phyloP scores from a whole-genome alignment of 345 rosid genomes.

The Excoecaria agallocha region DNA sequence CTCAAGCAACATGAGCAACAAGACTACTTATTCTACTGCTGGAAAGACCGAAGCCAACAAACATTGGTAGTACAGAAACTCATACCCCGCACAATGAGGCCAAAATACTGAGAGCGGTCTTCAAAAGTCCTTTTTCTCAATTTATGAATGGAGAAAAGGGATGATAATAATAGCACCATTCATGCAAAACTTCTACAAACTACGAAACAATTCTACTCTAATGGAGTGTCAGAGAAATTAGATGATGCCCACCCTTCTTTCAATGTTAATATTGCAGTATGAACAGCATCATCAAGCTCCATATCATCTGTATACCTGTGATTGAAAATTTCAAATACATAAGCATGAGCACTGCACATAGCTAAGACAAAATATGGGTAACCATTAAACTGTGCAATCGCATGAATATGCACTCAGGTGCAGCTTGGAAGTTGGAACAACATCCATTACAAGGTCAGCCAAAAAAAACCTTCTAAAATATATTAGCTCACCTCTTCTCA shows the following conservation, averaged over 20 bases:
- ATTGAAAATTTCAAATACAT: neutral
- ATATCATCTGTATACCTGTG: slow-evolving; percentile 83
- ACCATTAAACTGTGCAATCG: neutral
- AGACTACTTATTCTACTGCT: neutral
- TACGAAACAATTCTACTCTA: neutral
- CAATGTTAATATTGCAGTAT: slow-evolving; percentile 88
- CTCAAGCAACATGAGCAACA: neutral
- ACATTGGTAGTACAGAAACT: neutral
- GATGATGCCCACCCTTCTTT: slow-evolving; percentile 74
- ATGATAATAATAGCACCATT: neutral
- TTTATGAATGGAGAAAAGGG: neutral
- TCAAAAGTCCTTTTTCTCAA: neutral
- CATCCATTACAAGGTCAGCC: neutral
- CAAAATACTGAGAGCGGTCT: neutral
- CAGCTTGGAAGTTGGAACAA: neutral
- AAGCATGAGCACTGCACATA: neutral
- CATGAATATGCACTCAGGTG: neutral
- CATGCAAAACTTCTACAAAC: neutral
- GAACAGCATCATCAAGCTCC: slow-evolving; percentile 99
- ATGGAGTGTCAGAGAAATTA: neutral
- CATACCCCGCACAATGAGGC: neutral
- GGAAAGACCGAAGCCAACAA: too few relatives aligned
- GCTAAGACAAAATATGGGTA: neutral
- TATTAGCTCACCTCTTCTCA: slow-evolving; percentile 67
- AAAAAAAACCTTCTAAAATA: neutral